phyloP scores from a whole-genome alignment of 1,284 basidiomycete species.

The Rhodotorula sp. region DNA sequence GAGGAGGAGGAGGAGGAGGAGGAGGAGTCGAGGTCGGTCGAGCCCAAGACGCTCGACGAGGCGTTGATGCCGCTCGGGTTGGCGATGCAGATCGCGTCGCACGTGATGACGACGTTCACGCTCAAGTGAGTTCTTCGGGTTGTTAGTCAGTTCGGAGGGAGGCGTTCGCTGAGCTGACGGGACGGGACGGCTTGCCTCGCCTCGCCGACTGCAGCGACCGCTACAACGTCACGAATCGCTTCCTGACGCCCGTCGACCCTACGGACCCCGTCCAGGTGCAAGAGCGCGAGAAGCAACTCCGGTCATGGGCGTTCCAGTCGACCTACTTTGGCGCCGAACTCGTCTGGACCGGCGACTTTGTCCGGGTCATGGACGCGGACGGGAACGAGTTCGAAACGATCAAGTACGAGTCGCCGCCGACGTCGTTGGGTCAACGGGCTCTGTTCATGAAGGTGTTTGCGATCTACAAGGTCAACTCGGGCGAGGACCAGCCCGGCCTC shows the following conservation, averaged over 20 bases:
- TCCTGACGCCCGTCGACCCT: constrained; percentile 1
- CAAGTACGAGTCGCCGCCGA: background rate
- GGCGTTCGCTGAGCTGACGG: no score
- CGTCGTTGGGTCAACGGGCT: background rate
- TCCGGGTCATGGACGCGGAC: constrained; percentile 27
- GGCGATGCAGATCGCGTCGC: constrained; percentile 38
- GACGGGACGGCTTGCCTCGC: no score
- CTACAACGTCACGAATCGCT: constrained; percentile 11
- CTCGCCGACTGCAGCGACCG: constrained; percentile 13
- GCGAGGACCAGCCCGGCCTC: background rate
- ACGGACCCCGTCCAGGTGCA: constrained; percentile 2
- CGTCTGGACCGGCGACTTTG: constrained; percentile 41
- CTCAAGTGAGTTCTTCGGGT: constrained; percentile 14
- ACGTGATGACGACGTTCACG: constrained; percentile 22
- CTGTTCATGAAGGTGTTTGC: constrained; percentile 19
- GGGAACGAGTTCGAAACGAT: background rate
- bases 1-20: no score
- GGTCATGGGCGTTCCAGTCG: constrained; percentile 37
- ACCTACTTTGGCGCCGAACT: constrained; percentile 39
- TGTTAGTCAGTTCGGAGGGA: no score
- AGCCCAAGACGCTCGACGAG: constrained; percentile 18
- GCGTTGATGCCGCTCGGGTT: constrained; percentile 25
- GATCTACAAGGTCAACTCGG: constrained; percentile 22
- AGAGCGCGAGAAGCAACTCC: constrained; percentile 9
- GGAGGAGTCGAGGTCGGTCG: background rate